These are phyloP conservation scores for Trichomonas gallinae DNA, from an alignment of 208 protist species.

Conservation along the genomic window DNA sequence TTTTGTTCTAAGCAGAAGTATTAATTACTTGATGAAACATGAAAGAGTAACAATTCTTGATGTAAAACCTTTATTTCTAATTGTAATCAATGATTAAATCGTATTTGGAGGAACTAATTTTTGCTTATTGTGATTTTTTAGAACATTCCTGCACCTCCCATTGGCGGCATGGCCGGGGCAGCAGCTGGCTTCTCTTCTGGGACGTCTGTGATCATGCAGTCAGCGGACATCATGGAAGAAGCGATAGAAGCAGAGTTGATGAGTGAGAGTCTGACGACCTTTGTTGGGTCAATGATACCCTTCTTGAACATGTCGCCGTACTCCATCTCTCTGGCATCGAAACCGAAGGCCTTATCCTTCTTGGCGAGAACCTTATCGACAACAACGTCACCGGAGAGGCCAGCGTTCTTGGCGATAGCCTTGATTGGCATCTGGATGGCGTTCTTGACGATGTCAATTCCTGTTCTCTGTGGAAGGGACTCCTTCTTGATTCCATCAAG, in stretches of 20 bases:
- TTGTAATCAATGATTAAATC: too few relatives aligned
- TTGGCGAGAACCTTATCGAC: conserved; percentile 78
- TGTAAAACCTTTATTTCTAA: too few relatives aligned
- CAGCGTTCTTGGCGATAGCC: conserved; percentile 84
- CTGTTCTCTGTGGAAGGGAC: conserved; percentile 76
- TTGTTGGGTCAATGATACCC: conserved; percentile 97
- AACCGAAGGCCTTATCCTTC: conserved; percentile 61
- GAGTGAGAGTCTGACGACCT: conserved; percentile 84
- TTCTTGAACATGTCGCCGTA: conserved; percentile 91
- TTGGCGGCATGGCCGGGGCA: conserved; percentile 27
- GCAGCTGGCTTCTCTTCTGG: conserved; percentile 38
- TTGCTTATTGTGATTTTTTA: neutral
- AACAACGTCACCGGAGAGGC: conserved; percentile 84
- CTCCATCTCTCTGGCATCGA: conserved; percentile 47
- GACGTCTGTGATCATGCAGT: conserved; percentile 67
- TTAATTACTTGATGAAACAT: too few relatives aligned
- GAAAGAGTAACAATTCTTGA: too few relatives aligned
- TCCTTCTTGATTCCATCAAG: conserved; percentile 62
- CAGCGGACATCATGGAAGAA: conserved; percentile 90
- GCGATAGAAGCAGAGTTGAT: conserved; percentile 80
- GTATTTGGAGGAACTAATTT: too few relatives aligned
- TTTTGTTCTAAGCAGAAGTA: too few relatives aligned
- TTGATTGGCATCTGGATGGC: conserved; percentile 52
- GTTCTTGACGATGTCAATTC: conserved; percentile 77
- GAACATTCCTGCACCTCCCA: conserved; percentile 25